phyloP scores from a whole-genome alignment of 768 basidiomycete species.

The Stropharia rugosoannulata region DNA sequence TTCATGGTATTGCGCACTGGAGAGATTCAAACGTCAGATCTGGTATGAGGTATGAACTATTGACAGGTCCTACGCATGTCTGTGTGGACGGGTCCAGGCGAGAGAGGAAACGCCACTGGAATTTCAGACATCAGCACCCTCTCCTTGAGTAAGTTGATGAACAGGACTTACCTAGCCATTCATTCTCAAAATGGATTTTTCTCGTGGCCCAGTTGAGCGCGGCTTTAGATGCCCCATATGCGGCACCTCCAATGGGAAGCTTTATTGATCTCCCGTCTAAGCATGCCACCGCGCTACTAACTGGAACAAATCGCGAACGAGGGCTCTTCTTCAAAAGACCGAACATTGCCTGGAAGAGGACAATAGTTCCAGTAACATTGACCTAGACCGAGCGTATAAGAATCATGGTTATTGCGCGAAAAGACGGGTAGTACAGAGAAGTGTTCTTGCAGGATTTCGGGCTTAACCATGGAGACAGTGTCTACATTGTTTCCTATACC shows the following conservation, averaged over 20 bases:
- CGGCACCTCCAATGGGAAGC: neutral
- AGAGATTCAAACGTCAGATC: neutral
- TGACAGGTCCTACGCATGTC: neutral
- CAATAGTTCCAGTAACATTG: neutral
- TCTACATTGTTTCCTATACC: neutral
- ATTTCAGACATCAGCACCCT: neutral
- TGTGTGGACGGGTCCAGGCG: neutral
- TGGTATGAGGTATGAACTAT: neutral
- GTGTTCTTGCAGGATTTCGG: neutral
- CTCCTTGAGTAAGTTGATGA: neutral
- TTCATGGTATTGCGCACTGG: neutral
- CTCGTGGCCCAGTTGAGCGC: constrained; percentile 1
- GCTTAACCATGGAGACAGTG: neutral
- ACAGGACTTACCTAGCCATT: neutral
- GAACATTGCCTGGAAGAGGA: constrained; percentile 1
- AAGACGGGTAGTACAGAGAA: neutral
- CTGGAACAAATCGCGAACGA: neutral
- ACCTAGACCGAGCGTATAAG: neutral
- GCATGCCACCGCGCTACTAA: neutral
- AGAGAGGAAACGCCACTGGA: neutral
- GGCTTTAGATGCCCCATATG: neutral
- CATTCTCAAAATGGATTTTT: constrained; percentile 4
- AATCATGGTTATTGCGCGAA: no score
- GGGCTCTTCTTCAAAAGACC: neutral
- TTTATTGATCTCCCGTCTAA: neutral